Evolutionary conservation across 73 alveolate species (phyloP).

Genomic region (Paramecium octaurelia): DNA sequence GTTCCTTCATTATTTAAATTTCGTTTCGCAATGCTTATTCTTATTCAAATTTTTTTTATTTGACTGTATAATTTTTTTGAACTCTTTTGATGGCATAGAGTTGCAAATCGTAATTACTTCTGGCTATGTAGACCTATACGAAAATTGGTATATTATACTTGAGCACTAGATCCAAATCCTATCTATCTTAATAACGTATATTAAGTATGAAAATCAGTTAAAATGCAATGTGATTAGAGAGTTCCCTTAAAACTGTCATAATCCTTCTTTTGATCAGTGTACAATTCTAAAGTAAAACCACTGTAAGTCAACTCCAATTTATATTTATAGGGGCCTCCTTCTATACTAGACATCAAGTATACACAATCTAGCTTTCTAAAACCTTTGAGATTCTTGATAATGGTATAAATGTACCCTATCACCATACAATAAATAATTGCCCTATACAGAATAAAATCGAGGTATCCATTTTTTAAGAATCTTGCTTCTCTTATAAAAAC

Average conservation of each 20-base stretch:
- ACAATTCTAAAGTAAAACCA: not conserved
- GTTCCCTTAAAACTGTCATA: not conserved
- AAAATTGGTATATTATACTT: not conserved
- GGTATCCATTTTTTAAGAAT: not conserved
- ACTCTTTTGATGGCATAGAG: constrained; percentile 1
- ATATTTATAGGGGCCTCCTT: not conserved
- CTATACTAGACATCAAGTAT: not conserved
- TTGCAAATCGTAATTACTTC: not conserved
- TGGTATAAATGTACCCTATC: not conserved
- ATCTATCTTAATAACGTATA: not conserved
- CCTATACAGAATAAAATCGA: not conserved
- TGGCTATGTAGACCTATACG: not conserved
- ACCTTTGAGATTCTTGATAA: constrained; percentile 4
- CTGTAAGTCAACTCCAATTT: not conserved
- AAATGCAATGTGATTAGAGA: not conserved
- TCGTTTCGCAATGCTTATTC: not conserved
- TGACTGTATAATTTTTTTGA: not conserved
- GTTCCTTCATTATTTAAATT: not conserved
- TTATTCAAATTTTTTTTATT: not conserved
- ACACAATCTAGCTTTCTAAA: not conserved
- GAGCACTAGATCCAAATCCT: not conserved
- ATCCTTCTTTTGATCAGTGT: not conserved
- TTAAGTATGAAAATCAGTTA: not conserved
- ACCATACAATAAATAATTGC: constrained; percentile 7
- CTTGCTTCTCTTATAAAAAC: not conserved